These are phyloP conservation scores for Aeschynomene evenia DNA, from an alignment of 306 rosid genomes.

Conservation along the genomic window DNA sequence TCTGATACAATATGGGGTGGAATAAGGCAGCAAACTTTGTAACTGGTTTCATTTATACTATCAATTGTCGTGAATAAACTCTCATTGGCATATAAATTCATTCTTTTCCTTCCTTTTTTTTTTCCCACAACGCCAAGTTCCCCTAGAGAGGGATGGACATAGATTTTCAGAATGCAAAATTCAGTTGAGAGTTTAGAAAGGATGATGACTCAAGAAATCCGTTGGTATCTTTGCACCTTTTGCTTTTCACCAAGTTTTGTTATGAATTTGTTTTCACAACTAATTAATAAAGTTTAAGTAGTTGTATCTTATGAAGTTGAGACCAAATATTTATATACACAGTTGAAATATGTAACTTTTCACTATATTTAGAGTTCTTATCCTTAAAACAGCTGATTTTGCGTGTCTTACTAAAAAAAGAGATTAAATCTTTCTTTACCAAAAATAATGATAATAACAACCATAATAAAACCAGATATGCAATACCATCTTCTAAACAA, in stretches of 20 bases:
- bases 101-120: too few species aligned
- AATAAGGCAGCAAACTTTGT: slow-evolving; percentile 1
- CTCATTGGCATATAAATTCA: background rate
- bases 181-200: background rate
- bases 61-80: background rate
- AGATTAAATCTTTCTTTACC: background rate
- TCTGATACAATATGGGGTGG: slow-evolving; percentile 40
- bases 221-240: background rate
- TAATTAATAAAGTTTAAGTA: background rate
- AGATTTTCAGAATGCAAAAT: background rate
- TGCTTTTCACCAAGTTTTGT: background rate
- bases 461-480: too few species aligned
- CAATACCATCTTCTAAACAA: background rate
- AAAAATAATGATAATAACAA: too few species aligned
- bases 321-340: background rate
- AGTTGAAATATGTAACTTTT: background rate
- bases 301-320: background rate
- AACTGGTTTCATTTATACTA: background rate
- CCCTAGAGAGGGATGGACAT: background rate
- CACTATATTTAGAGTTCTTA: slow-evolving; percentile 10
- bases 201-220: background rate
- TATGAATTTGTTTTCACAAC: background rate
- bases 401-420: background rate
- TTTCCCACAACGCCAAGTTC: background rate
- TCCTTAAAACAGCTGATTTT: slow-evolving; percentile 4